A percentile compares a stretch with the other conserved stretches of the same genome.
Conservation (phyloP, 2,329 filamentous ascomycete genomes). For the Fusarium sp. region DNA sequence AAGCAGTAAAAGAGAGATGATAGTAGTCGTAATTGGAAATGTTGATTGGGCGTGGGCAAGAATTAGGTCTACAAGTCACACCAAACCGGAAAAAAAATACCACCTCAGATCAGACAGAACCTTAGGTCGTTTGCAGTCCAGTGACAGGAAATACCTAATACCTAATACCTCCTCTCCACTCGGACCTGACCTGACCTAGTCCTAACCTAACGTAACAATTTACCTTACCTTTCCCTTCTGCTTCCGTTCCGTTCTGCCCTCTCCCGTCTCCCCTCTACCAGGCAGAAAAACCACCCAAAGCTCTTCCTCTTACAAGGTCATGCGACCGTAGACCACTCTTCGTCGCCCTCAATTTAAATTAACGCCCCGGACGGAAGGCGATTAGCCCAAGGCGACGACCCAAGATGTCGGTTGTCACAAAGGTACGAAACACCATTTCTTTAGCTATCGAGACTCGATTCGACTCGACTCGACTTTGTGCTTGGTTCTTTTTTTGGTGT, state of each 20-base stretch:
- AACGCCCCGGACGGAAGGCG: conserved; percentile 58
- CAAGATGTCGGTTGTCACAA: conserved; percentile 71
- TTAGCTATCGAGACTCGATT: neutral
- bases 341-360: conserved; percentile 51
- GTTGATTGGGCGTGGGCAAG: conserved; percentile 28
- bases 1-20: neutral
- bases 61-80: conserved; percentile 36
- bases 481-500: neutral
- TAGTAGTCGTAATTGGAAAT: neutral
- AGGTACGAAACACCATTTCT: conserved; percentile 56
- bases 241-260: conserved; percentile 9
- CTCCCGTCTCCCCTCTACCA: conserved; percentile 3
- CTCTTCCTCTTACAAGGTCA: conserved; percentile 51
- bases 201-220: conserved; percentile 19
- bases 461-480: neutral
- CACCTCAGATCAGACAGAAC: neutral
- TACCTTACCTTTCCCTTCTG: conserved; percentile 8
- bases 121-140: neutral
- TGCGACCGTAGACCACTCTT: conserved; percentile 53
- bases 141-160: neutral
- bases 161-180: neutral
- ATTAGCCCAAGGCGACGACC: conserved; percentile 58
- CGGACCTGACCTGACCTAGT: conserved; percentile 17
- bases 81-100: conserved; percentile 36
- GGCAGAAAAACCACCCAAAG: conserved; percentile 27